Base-by-base conservation (phyloP, 805 yeast genomes). In the Clavispora phyllophila region DNA sequence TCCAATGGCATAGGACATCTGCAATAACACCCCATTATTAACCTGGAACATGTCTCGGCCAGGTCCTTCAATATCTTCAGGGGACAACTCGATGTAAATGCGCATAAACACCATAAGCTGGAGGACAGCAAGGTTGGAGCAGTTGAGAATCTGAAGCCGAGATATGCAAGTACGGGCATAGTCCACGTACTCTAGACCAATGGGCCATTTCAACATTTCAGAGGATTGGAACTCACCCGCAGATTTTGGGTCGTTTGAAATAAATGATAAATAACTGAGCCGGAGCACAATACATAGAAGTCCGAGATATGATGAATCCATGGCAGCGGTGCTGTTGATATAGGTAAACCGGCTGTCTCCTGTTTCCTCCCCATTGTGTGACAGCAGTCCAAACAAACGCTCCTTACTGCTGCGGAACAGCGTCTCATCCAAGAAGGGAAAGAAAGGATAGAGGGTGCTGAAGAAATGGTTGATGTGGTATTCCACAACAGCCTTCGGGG, bases 1-100 rank as follows among this genome's bases (percentile, higher is more conserved):
- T 12, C 53, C 55, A 13, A 47, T 36, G 19, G 43, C 32, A 34
- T 44, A 41, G 2, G 48, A 55, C 47, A 49, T 51, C 36, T 49
- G 55, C 13, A 49, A 41, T 26, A 52, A 23, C 10, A 47, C 42
- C 3, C 55, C 53, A 22, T 44, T 43, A 36, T 46, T 47, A 24
- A 49, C 44, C 37, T 45, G 55, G 42, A 40, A 47, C 35, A 43
- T 41, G 39, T 51, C 50, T 7, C 52, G 39, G 9, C 42, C 46
- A 7, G 55, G 55, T 7, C 56, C 56, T 10, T 52, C 56, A 6
- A 49, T 38, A 19, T 51, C 46, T 14, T 52, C 56, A 6, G 56
- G 55, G 1, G 55, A 51, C 7, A 47, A 9, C 19, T 41, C 43
- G 44, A 45, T 39, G 42, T 52, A 52, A 15, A 47, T 36, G 7